phyloP scores from a whole-genome alignment of 225 moss, liverwort and hornwort genomes.

The Sphagnum contortum region DNA sequence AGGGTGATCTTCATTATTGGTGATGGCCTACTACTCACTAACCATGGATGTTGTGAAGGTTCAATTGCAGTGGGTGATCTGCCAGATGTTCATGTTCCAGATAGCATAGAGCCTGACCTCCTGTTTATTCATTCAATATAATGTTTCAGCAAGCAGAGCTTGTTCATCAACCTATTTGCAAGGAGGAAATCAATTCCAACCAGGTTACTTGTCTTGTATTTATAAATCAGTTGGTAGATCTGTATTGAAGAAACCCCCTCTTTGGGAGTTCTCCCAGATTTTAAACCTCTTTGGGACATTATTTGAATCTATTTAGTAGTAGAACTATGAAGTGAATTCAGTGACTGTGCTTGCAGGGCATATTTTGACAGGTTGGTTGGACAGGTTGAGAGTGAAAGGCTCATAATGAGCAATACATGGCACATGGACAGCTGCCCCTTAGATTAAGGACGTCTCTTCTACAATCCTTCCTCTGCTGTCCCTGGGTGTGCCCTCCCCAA shows the following conservation, averaged over 20 bases:
- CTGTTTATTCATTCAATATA: conserved; percentile 72
- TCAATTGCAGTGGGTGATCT: conserved; percentile 42
- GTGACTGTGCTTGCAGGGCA: no score
- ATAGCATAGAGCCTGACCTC: conserved; percentile 60
- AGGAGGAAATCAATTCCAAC: conserved; percentile 52
- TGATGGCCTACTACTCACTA: conserved; percentile 36
- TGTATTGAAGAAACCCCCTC: no score
- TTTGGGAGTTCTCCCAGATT: no score
- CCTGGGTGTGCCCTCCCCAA: conserved; percentile 45
- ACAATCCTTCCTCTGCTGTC: conserved; percentile 63
- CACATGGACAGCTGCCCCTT: conserved; percentile 57
- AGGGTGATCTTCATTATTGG: conserved; percentile 38
- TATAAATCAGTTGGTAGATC: no score
- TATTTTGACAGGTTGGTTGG: conserved; percentile 1
- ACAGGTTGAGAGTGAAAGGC: conserved; percentile 60
- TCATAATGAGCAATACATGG: conserved; percentile 69
- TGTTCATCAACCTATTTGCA: conserved; percentile 49
- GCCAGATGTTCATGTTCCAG: conserved; percentile 58
- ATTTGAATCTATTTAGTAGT: no score
- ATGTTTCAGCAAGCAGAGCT: conserved; percentile 84
- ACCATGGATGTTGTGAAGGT: conserved; percentile 29
- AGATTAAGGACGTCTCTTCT: conserved; percentile 43
- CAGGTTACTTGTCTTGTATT: conserved; percentile 17
- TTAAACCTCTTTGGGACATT: no score
- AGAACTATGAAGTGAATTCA: no score